Base-by-base conservation (phyloP, 768 basidiomycete genomes). In the Pholiota molesta region DNA sequence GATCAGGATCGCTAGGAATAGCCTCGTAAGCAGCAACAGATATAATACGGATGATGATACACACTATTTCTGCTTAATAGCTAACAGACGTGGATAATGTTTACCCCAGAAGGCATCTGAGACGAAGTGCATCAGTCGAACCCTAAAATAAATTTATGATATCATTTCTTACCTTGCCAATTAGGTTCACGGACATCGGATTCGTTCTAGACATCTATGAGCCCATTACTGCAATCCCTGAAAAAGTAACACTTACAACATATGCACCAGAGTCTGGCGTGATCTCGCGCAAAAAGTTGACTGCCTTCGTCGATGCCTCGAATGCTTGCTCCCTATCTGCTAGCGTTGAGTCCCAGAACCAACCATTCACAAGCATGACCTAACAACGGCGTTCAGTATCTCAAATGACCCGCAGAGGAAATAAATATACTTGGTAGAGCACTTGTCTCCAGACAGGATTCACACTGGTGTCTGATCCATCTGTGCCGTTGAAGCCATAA, bases 31-130 rank as follows among this genome's bases (percentile, higher is more conserved):
- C 26, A 14, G 23, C 26, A 26, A 44, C 7, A 40, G 7, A 55
- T 10, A n/a, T 13, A 42, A 42, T 8, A 37, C 35, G 14, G 35
- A 17, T 31, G 17, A 37, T 45, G 5, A 9, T 17, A 65, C 71
- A 26, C 51, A 73, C 72, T 72, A 73, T 63, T 71, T 74, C 23
- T 67, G 31, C 60, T 74, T 74, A 52, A 74, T 69, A 23, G 61
- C 59, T 0, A 72, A 59, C 0, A 74, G 67, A 26, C 65, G 61
- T 19, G 60, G 52, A 58, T 71, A 74, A 47, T 72, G 54, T 29
- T 42, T 53, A 0, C 70, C 72, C 71, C 72, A 74, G 62, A 74
- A 74, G 2, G 71, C 42, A 11, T 59, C 71, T 73, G 53, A 17
- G n/a, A 52, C 9, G 33, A 45, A 14, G 39, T 5, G 45, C 1